A percentile compares a stretch with the other conserved stretches of the same genome.
These are phyloP conservation scores for Gossypium trilobum DNA, from an alignment of 441 rosid genomes.

Conservation along the genomic window DNA sequence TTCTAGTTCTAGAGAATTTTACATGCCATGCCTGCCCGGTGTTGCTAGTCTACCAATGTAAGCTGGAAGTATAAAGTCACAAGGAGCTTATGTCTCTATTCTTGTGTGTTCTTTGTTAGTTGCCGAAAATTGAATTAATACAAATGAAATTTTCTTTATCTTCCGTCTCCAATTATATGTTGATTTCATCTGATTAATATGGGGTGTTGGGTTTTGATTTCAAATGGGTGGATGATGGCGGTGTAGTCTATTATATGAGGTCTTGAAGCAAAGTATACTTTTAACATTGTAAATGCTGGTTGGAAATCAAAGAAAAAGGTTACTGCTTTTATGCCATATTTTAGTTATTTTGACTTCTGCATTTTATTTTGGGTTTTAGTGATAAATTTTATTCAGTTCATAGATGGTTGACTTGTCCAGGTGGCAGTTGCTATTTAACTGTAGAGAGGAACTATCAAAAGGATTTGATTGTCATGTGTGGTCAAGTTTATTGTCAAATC, in stretches of 20 bases:
- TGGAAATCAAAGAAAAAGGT: background rate
- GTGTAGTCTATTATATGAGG: background rate
- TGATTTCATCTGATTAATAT: background rate
- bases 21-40: background rate
- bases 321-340: background rate
- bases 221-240: conserved; percentile 4
- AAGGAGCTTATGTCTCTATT: background rate
- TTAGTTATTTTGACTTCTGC: background rate
- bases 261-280: background rate
- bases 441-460: background rate
- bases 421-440: background rate
- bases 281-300: background rate
- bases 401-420: background rate
- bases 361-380: background rate
- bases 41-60: background rate
- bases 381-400: background rate
- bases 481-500: background rate
- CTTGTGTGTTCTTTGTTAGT: background rate
- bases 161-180: background rate
- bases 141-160: background rate
- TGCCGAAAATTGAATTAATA: background rate
- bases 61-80: background rate
- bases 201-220: background rate
- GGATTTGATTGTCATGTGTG: background rate
- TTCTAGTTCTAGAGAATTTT: background rate